Base-by-base conservation (phyloP, 768 basidiomycete species). In the Lentinula detonsa region DNA sequence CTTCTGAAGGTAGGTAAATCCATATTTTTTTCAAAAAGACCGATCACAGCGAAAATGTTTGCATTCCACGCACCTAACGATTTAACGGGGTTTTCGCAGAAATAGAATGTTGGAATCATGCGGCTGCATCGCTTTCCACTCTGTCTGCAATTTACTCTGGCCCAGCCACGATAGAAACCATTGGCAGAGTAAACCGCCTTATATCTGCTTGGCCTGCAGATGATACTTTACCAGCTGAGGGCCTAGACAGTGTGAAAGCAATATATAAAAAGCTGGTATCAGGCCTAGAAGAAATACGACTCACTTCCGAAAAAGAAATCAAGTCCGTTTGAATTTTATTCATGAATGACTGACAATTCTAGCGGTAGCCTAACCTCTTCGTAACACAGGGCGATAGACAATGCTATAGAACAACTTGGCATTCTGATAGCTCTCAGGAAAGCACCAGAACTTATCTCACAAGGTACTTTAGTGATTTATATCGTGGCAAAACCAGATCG, bases 71-170 rank as follows among this genome's bases (percentile, higher is more conserved):
- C 5, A 16, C 42, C 56, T 23, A 16, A 49, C 57, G 2, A 59
- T 16, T 65, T 45, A 50, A 46, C 58, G 50, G 42, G 61, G 56
- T 52, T 65, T 62, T 63, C 63, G 64, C 73, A 93, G 91, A 92
- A 76, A 74, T 90, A 64, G 85, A 89, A 59, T 87, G 79, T 67
- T 93, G 91, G 91, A 78, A 84, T 53, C 87, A 85, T 71, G 86
- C 87, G 37, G 78, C 83, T 34, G 74, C 78, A 58, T 83, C 87
- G 37, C 72, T 93, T 61, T 80, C 74, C 64, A 72, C 75, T 18
- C 75, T 91, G 40, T 81, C 85, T 13, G 75, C 72, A 60, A 76
- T 84, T 63, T 86, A 82, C 69, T 71, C 79, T 10, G 82, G 76
- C 67, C 71, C 78, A 39, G 69, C 73, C 7, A 80, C 79, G 37